These are phyloP conservation scores for Syzygium malaccense DNA, from an alignment of 441 rosid species.

Conservation along the genomic window DNA sequence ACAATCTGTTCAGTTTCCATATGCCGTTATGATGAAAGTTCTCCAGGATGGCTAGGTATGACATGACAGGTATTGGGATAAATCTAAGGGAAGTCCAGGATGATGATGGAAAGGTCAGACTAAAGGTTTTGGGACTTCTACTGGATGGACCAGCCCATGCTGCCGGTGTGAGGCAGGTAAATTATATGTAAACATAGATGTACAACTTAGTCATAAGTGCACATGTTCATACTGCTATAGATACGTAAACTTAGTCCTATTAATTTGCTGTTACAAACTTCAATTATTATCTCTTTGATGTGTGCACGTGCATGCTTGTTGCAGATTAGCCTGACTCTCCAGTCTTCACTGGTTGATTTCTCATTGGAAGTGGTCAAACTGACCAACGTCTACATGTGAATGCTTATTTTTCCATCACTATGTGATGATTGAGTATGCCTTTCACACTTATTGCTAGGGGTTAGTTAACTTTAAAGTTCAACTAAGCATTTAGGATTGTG, in stretches of 20 bases:
- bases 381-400: background rate
- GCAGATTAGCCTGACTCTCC: background rate
- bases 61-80: slow-evolving; percentile 84
- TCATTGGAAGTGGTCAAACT: background rate
- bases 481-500: background rate
- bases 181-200: background rate
- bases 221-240: background rate
- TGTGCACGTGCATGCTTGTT: background rate
- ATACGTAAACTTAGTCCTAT: background rate
- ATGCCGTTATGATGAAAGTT: slow-evolving; percentile 43
- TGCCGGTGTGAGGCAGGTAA: slow-evolving; percentile 88
- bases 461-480: background rate
- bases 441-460: background rate
- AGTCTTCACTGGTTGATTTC: background rate
- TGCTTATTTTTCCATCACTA: background rate
- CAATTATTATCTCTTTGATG: background rate
- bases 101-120: slow-evolving; percentile 44
- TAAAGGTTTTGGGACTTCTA: slow-evolving; percentile 77
- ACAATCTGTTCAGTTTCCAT: slow-evolving; percentile 24
- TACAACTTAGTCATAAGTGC: background rate
- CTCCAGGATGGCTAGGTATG: slow-evolving; percentile 94
- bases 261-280: background rate
- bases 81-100: slow-evolving; percentile 88
- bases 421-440: background rate
- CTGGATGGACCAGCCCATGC: slow-evolving; percentile 82